Base-by-base conservation (phyloP, 352 stramenopile genomes). In the Hyaloperonospora arabidopsidis region DNA sequence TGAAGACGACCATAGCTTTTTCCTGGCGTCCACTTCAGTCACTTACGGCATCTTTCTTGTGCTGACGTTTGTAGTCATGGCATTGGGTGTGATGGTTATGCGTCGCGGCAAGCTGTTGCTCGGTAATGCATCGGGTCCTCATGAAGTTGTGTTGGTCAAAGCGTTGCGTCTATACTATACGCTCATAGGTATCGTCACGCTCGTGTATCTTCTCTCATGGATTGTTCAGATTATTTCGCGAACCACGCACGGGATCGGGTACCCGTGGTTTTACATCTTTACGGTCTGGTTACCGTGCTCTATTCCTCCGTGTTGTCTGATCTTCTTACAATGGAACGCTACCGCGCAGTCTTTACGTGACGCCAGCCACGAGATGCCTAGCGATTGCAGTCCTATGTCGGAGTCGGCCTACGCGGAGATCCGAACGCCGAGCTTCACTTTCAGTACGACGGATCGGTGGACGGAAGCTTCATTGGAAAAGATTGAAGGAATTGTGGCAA, bases 231-330 rank as follows among this genome's bases (percentile, higher is more conserved):
- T 95, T 53, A 70, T 85, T 57, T 88, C 77, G 17, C 74, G 79
- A 1, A 72, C 62, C 13, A 68, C 73, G 10, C 59, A 57, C 3
- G 75, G 73, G 2, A 84, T 95, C 14, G 74, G 80, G 23, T 92
- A 93, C 61, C 82, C 83, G n/a, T 90, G 79, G 82, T 94, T 78
- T 59, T 94, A 94, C 70, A 83, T 94, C 61, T 92, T 89, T 54
- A 90, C 80, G 1, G 82, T 94, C 2, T 94, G 84, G 84, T 63
- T 94, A 2, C 84, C 84, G 11, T 85, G 74, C 38, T 90, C 80
- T 19, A 94, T 94, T 53, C 84, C 84, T 34, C 82, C 84, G 35
- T 90, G 79, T 52, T 92, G 79, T 51, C 59, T 94, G 19, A 91
- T 94, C 49, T 94, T 92, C 57, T 58, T 94, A 17, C 84, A 94